phyloP scores from a whole-genome alignment of 176 grass and related monocot genomes.

The Avena eriantha region DNA sequence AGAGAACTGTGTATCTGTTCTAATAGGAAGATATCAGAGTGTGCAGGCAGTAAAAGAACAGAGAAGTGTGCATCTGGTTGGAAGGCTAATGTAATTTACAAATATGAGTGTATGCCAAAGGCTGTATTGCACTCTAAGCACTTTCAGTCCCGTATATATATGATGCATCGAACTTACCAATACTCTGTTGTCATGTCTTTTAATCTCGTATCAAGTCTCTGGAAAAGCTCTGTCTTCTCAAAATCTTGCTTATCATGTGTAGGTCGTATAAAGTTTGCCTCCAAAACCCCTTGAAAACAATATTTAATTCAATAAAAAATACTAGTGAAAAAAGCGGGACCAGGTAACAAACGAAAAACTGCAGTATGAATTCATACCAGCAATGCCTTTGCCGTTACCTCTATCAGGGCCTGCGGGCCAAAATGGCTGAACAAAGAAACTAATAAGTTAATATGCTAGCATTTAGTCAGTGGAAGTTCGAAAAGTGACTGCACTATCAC shows the following conservation, averaged over 20 bases:
- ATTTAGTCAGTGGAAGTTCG: background rate
- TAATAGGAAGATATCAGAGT: constrained; percentile 17
- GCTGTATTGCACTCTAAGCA: background rate
- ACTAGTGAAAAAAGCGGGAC: background rate
- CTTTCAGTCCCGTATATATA: background rate
- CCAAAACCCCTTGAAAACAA: constrained; percentile 58
- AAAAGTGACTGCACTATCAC: background rate
- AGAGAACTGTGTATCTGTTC: no score
- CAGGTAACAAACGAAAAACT: constrained; percentile 1
- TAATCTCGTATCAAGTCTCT: constrained; percentile 58
- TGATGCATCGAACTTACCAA: constrained; percentile 46
- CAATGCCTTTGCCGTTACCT: constrained; percentile 35
- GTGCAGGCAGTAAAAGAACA: background rate
- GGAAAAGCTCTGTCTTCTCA: constrained; percentile 58
- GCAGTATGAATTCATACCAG: constrained; percentile 48
- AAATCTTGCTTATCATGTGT: constrained; percentile 78
- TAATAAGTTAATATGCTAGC: constrained; percentile 10
- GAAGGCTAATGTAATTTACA: constrained; percentile 9
- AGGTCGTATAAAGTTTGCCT: constrained; percentile 64
- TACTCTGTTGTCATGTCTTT: constrained; percentile 62
- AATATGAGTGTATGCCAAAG: background rate
- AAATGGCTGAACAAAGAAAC: constrained; percentile 56
- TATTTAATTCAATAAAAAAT: background rate
- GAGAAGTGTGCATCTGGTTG: constrained; percentile 5
- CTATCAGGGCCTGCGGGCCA: constrained; percentile 22